Evolutionary conservation across 768 basidiomycete genomes (phyloP).

Genomic region (Mycena indigotica): DNA sequence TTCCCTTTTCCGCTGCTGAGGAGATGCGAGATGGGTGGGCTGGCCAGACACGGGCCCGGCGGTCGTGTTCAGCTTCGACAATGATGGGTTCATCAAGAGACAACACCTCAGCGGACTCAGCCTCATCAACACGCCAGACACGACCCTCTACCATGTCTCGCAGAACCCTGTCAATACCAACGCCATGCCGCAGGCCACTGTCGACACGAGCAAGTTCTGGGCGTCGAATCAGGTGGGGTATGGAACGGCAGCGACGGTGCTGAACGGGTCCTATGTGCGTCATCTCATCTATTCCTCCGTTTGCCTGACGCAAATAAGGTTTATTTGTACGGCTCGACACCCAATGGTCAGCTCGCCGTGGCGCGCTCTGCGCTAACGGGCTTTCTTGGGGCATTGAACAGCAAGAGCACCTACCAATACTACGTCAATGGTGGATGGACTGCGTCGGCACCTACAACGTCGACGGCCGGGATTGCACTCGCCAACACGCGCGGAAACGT

Average conservation of each 20-base stretch:
- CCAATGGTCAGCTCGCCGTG: background rate
- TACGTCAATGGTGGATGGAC: slow-evolving; percentile 24
- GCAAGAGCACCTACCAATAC: slow-evolving; percentile 15
- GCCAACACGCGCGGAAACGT: slow-evolving; percentile 11
- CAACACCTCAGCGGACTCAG: slow-evolving; percentile 14
- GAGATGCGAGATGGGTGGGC: slow-evolving; percentile 22
- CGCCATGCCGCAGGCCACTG: slow-evolving; percentile 2
- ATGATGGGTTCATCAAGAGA: slow-evolving; percentile 12
- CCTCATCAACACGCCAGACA: background rate
- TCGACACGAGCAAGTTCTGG: slow-evolving; percentile 13
- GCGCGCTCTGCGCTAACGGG: background rate
- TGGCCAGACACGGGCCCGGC: slow-evolving; percentile 18
- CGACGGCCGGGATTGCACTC: slow-evolving; percentile 3
- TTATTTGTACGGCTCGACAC: background rate
- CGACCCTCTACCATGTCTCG: slow-evolving; percentile 15
- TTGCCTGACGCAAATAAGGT: background rate
- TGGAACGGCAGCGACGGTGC: slow-evolving; percentile 14
- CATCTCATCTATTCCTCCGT: background rate
- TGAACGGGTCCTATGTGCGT: slow-evolving; percentile 11
- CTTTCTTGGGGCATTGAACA: slow-evolving; percentile 4
- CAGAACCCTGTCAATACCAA: background rate
- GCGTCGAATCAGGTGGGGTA: slow-evolving; percentile 13
- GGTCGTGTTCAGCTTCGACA: slow-evolving; percentile 1
- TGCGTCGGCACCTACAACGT: background rate
- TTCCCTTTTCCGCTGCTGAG: no score